Evolutionary conservation across 208 protist species (phyloP).

Genomic region (Leishmania guyanensis): DNA sequence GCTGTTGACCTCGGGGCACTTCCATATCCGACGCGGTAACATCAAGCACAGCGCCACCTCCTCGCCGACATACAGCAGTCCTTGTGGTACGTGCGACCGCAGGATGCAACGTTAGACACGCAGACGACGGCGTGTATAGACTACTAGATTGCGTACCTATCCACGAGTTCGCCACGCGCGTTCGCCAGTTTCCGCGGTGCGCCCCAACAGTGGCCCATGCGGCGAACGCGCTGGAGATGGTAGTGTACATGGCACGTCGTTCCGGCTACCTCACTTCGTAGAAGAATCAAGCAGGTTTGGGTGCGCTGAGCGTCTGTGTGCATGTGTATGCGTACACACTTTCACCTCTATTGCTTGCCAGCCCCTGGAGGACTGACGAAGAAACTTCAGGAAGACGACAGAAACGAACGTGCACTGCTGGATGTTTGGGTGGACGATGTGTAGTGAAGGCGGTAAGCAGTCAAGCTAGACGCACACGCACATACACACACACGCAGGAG

Average conservation of each 20-base stretch:
- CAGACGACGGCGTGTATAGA: not conserved
- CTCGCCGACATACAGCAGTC: not conserved
- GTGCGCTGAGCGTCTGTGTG: not conserved
- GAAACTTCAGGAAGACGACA: not conserved
- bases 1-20: not conserved
- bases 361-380: not conserved
- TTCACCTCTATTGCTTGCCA: not conserved
- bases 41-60: not conserved
- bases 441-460: not conserved
- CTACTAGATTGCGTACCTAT: not conserved
- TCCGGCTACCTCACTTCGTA: not conserved
- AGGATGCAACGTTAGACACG: not conserved
- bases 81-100: not conserved
- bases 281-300: not conserved
- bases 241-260: not conserved
- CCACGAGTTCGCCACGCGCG: not conserved
- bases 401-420: not conserved
- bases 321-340: not conserved
- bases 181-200: not conserved
- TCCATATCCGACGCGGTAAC: not conserved
- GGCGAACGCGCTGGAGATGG: not conserved
- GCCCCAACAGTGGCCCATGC: constrained; percentile 2
- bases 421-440: not conserved
- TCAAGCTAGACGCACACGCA: not conserved
- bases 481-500: not conserved